Evolutionary conservation across 2,329 filamentous ascomycete genomes (phyloP), one percentile per base, ranked within the genome.

Genomic region (Xylaria hypoxylon): DNA sequence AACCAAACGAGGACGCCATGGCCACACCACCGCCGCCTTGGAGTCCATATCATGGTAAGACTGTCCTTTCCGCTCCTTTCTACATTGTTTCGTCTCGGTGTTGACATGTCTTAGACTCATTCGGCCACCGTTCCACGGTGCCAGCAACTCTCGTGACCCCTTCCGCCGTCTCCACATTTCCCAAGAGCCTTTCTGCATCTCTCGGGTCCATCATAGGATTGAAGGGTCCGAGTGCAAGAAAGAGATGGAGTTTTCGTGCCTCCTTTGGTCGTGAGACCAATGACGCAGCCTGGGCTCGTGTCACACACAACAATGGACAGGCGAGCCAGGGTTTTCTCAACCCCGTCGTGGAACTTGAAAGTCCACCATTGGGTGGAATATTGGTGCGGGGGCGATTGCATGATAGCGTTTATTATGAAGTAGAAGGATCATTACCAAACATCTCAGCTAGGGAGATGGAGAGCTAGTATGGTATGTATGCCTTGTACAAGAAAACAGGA

Each of bases 1-100:
- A 19, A 42, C 17, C 19, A 35, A 48, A 58, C 0, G 57, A 58
- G 1, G 35, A 60, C 15, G 59, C 42, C 7, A 57, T 55, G 15
- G 19, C 52, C 10, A 38, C 38, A 3, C n/a, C 59, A 11, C 62
- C 42, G 8, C 53, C 65, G 26, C 63, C 65, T 1, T 70, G 65
- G 65, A 70, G 70, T 50, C 71, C 67, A 48, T 71, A 65, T 44
- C 68, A 68, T 24, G 65, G 71, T 70, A 1, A 52, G 67, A 17
- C 35, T 10, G 17, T 22, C 8, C 31, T 28, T 2, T 28, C n/a
- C 19, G 48, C 26, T 6, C 1, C 8, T 26, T 35, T 35, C 2
- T 13, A 26, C 4, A 7, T 1, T 51, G 1, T n/a, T 17, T 53
- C 11, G 35, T 38, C 19, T n/a, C n/a, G 24, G 40, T 53, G 11